A percentile compares a stretch with the other conserved stretches of the same genome.
Evolutionary conservation across 177 flowering plant genomes (phyloP).

Genomic region (Vitis hybrid): DNA sequence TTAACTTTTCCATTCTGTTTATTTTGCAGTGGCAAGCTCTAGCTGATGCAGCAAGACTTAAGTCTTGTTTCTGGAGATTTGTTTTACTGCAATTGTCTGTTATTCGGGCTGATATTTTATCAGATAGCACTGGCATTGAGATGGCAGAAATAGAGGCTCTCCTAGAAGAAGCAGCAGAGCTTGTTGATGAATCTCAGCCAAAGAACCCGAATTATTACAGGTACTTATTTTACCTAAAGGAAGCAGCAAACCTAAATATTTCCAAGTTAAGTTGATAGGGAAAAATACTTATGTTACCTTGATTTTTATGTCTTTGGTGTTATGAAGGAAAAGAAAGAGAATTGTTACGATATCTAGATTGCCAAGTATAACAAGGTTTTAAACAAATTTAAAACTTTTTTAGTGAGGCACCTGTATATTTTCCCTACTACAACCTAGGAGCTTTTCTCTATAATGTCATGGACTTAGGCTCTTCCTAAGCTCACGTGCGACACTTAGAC

Average conservation of each 20-base stretch:
- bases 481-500: no score
- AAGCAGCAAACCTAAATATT: no score
- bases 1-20: constrained; percentile 1
- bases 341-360: no score
- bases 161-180: constrained; percentile 96
- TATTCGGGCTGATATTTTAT: constrained; percentile 70
- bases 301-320: no score
- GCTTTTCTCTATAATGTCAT: no score
- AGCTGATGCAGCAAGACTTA: constrained; percentile 75
- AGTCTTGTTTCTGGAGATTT: constrained; percentile 88
- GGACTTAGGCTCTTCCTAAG: no score
- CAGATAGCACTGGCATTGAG: constrained; percentile 51
- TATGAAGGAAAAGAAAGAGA: no score
- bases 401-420: no score
- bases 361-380: no score
- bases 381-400: no score
- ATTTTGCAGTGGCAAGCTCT: constrained; percentile 74
- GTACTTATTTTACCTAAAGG: constrained; percentile 22
- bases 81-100: constrained; percentile 73
- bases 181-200: constrained; percentile 74
- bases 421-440: no score
- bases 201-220: constrained; percentile 91
- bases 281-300: background rate
- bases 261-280: no score
- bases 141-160: constrained; percentile 86